phyloP scores from a whole-genome alignment of 441 rosid species.

The Adansonia gregorii region DNA sequence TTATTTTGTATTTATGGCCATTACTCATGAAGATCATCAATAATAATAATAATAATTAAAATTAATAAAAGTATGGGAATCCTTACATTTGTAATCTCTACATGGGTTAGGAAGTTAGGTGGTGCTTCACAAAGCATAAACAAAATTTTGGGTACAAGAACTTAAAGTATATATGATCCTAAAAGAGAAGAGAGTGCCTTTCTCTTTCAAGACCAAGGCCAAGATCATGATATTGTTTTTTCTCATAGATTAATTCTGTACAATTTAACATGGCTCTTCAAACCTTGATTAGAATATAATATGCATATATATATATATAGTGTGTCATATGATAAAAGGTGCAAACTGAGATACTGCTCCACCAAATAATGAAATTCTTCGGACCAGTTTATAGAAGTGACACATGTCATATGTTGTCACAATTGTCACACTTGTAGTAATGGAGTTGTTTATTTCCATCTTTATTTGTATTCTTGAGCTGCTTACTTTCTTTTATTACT shows the following conservation, averaged over 20 bases:
- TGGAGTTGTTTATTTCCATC: neutral
- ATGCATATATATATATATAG: too few relatives aligned
- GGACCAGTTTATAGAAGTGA: neutral
- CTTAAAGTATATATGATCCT: neutral
- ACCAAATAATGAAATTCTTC: neutral
- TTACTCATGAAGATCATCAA: too few relatives aligned
- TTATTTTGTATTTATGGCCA: neutral
- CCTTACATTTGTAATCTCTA: neutral
- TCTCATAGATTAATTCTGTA: too few relatives aligned
- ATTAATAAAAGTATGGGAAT: neutral
- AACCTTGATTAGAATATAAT: too few relatives aligned
- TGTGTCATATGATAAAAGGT: neutral
- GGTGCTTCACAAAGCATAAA: too few relatives aligned
- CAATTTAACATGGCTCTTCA: too few relatives aligned
- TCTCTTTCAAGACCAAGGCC: too few relatives aligned
- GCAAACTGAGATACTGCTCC: neutral
- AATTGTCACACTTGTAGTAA: neutral
- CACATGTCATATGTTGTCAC: neutral
- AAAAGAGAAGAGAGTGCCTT: neutral
- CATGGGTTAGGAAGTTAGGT: slow-evolving; percentile 2
- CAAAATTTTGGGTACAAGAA: neutral
- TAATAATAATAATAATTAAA: too few relatives aligned
- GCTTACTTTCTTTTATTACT: neutral
- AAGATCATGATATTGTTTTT: too few relatives aligned
- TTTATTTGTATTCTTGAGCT: neutral